phyloP scores from a whole-genome alignment of 768 basidiomycete genomes.

The Lactifluus piperatus region DNA sequence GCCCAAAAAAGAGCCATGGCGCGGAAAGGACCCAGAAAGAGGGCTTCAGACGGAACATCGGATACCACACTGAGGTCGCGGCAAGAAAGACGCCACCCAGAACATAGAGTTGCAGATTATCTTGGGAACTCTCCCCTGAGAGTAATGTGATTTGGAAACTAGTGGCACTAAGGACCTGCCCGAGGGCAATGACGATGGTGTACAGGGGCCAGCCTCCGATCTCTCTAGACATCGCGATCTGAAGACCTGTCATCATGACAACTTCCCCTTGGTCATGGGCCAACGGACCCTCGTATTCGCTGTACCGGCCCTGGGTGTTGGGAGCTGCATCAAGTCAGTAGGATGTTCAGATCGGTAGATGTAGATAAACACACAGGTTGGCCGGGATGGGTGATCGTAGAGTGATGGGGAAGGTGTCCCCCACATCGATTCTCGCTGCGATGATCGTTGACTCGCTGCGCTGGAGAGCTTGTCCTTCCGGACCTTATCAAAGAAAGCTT shows the following conservation, averaged over 20 bases:
- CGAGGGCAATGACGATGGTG: constrained; percentile 78
- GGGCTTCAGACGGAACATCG: constrained; percentile 79
- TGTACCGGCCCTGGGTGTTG: constrained; percentile 41
- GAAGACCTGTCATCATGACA: constrained; percentile 74
- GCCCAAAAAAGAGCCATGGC: constrained; percentile 87
- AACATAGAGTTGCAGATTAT: constrained; percentile 77
- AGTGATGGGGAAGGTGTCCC: constrained; percentile 57
- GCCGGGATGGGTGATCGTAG: constrained; percentile 50
- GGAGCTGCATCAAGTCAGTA: constrained; percentile 24
- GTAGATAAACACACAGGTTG: constrained; percentile 50
- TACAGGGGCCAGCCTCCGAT: constrained; percentile 86
- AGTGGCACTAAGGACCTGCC: constrained; percentile 85
- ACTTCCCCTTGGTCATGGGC: constrained; percentile 39
- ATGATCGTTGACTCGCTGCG: constrained; percentile 71
- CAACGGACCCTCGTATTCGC: constrained; percentile 39
- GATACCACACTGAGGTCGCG: constrained; percentile 83
- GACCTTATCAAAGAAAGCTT: constrained; percentile 86
- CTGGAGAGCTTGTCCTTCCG: constrained; percentile 81
- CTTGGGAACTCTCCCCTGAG: constrained; percentile 78
- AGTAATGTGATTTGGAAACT: constrained; percentile 93
- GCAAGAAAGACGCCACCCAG: constrained; percentile 84
- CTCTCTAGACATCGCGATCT: constrained; percentile 76
- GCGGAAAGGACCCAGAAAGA: constrained; percentile 78
- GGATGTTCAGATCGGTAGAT: constrained; percentile 21
- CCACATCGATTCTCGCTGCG: constrained; percentile 75